Evolutionary conservation across 202 grass and related monocot genomes (phyloP).

Genomic region (Musa balbisiana): DNA sequence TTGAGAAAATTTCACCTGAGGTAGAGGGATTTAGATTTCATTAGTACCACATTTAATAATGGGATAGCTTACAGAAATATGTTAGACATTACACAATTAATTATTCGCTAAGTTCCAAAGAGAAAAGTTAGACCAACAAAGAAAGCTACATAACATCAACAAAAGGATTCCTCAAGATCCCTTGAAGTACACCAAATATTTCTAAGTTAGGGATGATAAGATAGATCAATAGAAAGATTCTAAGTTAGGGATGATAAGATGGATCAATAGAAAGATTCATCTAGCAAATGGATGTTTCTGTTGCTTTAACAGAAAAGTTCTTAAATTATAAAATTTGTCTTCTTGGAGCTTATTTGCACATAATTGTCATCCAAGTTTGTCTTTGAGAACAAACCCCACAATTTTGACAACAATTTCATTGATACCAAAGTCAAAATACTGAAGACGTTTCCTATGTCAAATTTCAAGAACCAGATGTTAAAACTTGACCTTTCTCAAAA

Average conservation of each 20-base stretch:
- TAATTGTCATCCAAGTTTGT: neutral
- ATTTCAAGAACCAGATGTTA: too few species aligned
- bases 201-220: neutral
- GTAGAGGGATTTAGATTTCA: neutral
- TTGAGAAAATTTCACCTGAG: slow-evolving; percentile 70
- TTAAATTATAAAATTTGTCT: neutral
- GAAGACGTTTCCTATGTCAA: too few species aligned
- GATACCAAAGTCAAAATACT: too few species aligned
- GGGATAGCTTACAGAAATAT: neutral
- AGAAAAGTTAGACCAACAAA: neutral
- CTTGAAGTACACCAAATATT: neutral
- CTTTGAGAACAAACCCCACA: neutral
- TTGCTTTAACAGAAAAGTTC: neutral
- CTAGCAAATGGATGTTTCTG: neutral
- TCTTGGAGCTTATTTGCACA: neutral
- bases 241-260: neutral
- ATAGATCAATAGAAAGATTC: neutral
- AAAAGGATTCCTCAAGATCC: neutral
- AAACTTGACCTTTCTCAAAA: neutral
- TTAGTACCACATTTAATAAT: neutral
- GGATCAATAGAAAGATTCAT: neutral
- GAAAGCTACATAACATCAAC: neutral
- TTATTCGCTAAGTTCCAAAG: neutral
- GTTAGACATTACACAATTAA: neutral
- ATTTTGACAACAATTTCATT: neutral